Base-by-base conservation (phyloP, 1,284 basidiomycete genomes). In the Trichosporon ovoides region DNA sequence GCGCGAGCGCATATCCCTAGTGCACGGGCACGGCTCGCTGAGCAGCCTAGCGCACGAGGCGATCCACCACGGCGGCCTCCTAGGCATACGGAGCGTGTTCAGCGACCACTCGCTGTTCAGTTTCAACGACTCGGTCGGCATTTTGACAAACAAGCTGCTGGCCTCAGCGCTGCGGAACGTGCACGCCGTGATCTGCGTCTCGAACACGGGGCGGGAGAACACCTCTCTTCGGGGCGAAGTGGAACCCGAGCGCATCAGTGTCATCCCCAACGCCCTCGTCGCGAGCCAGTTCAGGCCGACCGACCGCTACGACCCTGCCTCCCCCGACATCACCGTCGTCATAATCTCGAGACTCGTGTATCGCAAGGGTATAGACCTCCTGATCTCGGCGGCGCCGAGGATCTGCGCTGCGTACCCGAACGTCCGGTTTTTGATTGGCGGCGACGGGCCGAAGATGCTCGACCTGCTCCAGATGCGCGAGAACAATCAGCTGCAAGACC, bases 61-160 rank as follows among this genome's bases (percentile, higher is more conserved):
- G 11, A 48, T 98, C 57, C 78, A 97, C 31, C 92, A 97, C 69
- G 85, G 91, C 0, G 88, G 91, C 65, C 78, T 89, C 28, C 81
- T 96, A 74, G 87, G 87, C 7, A 43, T 76, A n/a, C 72, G 73
- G 57, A 91, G 91, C 0, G 88, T 96, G 10, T 97, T 98, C 74
- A 98, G 96, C 1, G 96, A 99, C 75, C 96, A 99, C 71, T 92
- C 89, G 66, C 79, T 99, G 22, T 98, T 98, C 68, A 93, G 91
- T 0, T 92, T 99, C 67, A 91, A 91, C 48, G 94, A 97, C 69
- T 93, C 93, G 16, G 92, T 92, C 0, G 93, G 92, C 67, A 94
- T 98, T 50, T 79, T 98, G 64, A 98, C 96, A 6, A 98, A 98
- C 80, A 98, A 98, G 75, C 82, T 99, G 37, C 80, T 98, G 28